Evolutionary conservation across 768 basidiomycete genomes (phyloP).

Genomic region (Xerocomus potaroensis): DNA sequence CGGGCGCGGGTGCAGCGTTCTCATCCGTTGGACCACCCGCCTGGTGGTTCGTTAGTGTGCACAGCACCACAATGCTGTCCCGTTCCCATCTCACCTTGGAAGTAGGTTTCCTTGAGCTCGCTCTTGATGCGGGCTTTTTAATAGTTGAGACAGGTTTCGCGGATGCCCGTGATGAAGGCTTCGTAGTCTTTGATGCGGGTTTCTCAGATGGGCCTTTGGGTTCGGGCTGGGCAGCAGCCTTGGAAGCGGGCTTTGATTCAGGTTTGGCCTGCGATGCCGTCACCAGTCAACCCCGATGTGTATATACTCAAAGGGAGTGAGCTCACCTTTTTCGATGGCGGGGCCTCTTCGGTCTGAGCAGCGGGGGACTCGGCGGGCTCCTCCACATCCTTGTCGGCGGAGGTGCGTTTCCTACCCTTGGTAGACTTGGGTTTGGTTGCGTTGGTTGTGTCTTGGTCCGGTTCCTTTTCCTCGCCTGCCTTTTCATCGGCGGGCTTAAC

Average conservation of each 20-base stretch:
- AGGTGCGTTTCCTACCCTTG: conserved; percentile 53
- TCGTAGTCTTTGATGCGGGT: conserved; percentile 39
- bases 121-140: conserved; percentile 55
- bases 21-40: conserved; percentile 35
- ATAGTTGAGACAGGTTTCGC: conserved; percentile 42
- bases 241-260: conserved; percentile 30
- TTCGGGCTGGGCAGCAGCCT: conserved; percentile 29
- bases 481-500: conserved; percentile 37
- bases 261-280: conserved; percentile 37
- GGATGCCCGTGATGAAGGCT: conserved; percentile 37
- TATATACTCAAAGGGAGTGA: conserved; percentile 3
- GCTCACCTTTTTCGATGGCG: conserved; percentile 62
- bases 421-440: conserved; percentile 42
- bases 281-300: background rate
- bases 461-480: conserved; percentile 42
- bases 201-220: conserved; percentile 36
- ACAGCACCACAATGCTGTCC: background rate
- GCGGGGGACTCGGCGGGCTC: conserved; percentile 34
- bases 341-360: conserved; percentile 38
- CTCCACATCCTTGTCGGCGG: conserved; percentile 38
- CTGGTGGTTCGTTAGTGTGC: conserved; percentile 14
- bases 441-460: conserved; percentile 26
- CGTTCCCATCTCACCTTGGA: conserved; percentile 48
- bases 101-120: conserved; percentile 58
- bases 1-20: conserved; percentile 36